A percentile compares a stretch with the other conserved stretches of the same genome.
Conservation (phyloP, 2,329 filamentous ascomycete species). For the Ceratocystis smalleyi region DNA sequence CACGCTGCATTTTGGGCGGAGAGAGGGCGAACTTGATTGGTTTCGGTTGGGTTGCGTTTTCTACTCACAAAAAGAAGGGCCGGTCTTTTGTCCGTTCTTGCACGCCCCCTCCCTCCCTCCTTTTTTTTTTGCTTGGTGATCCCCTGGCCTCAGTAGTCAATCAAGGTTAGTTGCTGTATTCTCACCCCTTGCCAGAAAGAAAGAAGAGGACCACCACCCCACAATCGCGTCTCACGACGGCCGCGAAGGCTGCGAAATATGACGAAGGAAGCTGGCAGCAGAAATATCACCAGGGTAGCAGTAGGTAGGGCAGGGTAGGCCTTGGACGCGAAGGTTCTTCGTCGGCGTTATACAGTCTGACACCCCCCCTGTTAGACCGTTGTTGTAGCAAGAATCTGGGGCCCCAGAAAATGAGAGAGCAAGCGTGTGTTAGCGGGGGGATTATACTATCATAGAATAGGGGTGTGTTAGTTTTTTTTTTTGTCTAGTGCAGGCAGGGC, state of each 20-base stretch:
- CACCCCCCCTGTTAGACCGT: background rate
- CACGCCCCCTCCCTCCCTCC: background rate
- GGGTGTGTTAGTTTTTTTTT: background rate
- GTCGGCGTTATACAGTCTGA: background rate
- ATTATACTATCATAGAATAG: background rate
- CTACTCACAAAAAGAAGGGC: background rate
- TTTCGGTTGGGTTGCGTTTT: background rate
- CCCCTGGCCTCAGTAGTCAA: background rate
- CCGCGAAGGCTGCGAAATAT: background rate
- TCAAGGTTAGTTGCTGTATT: background rate
- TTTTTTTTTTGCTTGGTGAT: background rate
- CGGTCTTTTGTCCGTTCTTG: background rate
- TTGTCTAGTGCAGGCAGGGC: background rate
- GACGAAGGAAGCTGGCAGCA: background rate
- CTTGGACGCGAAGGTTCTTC: background rate
- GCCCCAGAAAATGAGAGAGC: background rate
- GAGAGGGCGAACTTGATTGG: background rate
- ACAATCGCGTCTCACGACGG: background rate
- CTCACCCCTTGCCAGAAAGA: background rate
- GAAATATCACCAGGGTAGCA: too few species aligned
- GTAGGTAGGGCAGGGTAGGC: too few species aligned
- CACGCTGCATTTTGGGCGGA: background rate
- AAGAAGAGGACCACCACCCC: background rate
- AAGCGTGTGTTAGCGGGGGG: background rate
- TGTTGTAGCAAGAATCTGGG: background rate